Evolutionary conservation across 305 asterid species (phyloP), one percentile per base, ranked within the genome.

Genomic region (Petunia hybrid): DNA sequence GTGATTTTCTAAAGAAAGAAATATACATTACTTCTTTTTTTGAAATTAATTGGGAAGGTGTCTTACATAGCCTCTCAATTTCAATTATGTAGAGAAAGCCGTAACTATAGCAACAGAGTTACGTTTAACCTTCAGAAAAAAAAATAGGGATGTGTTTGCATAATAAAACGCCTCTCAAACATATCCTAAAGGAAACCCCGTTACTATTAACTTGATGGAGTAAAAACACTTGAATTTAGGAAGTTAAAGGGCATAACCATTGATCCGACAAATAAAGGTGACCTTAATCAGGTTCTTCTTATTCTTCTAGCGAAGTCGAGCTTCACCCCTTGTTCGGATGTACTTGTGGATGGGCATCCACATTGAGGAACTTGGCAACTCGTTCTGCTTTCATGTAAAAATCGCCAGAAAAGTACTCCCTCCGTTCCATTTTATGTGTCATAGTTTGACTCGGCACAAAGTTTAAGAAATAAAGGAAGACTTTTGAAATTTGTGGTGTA

Each of bases 361-460:
- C 64, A 53, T 88, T 88, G 5, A 94, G 93, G 87, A 89, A 95
- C 89, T 93, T 93, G 41, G 95, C 97, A 3, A 91, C 96, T 8
- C 98, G 90, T 60, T 92, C 94, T 8, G 90, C 91, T 86, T 93
- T 93, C n/a, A n/a, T n/a, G n/a, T n/a, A n/a, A n/a, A n/a, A n/a
- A n/a, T n/a, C n/a, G n/a, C n/a, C n/a, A n/a, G n/a, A n/a, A n/a
- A n/a, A n/a, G n/a, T n/a, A n/a, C n/a, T n/a, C n/a, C n/a, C n/a
- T n/a, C n/a, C n/a, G n/a, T n/a, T n/a, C n/a, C n/a, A n/a, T n/a
- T n/a, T n/a, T n/a, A n/a, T n/a, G n/a, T n/a, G n/a, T n/a, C n/a
- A n/a, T n/a, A n/a, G n/a, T n/a, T n/a, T n/a, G n/a, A n/a, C n/a
- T n/a, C n/a, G n/a, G n/a, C n/a, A n/a, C n/a, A n/a, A n/a, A n/a